These are phyloP conservation scores for Neofusicoccum umdonicola DNA, from an alignment of 2,329 filamentous ascomycete genomes.

Conservation along the genomic window DNA sequence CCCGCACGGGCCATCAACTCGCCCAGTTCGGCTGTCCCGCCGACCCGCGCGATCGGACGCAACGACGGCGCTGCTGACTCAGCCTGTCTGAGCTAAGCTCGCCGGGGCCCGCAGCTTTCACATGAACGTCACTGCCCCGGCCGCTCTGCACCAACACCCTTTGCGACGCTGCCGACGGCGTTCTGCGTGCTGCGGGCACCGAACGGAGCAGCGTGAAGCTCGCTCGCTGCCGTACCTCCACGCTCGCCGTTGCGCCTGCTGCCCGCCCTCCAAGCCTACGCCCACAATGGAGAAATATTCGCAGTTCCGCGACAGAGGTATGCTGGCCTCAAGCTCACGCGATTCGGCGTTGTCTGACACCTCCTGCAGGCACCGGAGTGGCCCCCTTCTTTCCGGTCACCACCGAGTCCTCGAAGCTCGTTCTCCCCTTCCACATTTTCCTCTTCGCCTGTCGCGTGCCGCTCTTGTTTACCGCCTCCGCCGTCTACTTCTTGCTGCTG, in stretches of 20 bases:
- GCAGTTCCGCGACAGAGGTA: constrained; percentile 87
- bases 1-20: not conserved
- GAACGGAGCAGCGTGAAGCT: constrained; percentile 14
- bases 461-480: constrained; percentile 65
- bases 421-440: constrained; percentile 63
- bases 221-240: not conserved
- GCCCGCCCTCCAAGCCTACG: not conserved
- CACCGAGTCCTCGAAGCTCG: constrained; percentile 62
- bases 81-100: not conserved
- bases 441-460: constrained; percentile 81
- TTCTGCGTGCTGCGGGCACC: constrained; percentile 7
- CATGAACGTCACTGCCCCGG: constrained; percentile 6
- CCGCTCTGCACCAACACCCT: not conserved
- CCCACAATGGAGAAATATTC: constrained; percentile 88
- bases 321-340: constrained; percentile 11
- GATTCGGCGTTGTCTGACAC: not conserved
- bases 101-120: not conserved
- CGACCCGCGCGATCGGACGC: not conserved
- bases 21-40: no score
- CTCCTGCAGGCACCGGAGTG: constrained; percentile 78
- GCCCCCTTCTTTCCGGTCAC: constrained; percentile 88
- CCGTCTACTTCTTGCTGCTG: constrained; percentile 75
- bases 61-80: not conserved
- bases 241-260: not conserved
- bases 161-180: constrained; percentile 4